Conservation (phyloP, 1,139 yeast genomes). For the Magnusiomyces paraingens region DNA sequence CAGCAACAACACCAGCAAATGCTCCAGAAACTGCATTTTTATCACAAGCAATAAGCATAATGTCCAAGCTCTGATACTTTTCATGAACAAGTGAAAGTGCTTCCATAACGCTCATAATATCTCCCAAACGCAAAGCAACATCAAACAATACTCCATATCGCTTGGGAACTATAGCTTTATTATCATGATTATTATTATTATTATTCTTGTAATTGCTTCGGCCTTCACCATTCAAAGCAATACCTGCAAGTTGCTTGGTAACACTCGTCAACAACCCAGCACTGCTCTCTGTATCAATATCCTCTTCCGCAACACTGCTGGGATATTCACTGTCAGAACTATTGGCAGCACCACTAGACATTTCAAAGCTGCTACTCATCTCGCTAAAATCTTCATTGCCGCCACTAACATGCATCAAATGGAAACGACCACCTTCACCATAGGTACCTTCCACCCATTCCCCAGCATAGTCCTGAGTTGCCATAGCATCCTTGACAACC, state of each 20-base stretch:
- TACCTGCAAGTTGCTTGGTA: too few relatives aligned
- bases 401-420: neutral
- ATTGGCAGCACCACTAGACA: neutral
- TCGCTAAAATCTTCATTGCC: neutral
- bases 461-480: conserved; percentile 11
- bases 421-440: conserved; percentile 13
- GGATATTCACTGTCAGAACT: neutral
- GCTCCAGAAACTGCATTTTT: neutral
- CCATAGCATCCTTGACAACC: conserved; percentile 13
- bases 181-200: neutral
- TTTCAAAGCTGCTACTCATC: neutral
- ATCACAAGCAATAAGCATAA: conserved; percentile 5
- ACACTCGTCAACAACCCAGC: too few relatives aligned
- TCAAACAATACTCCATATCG: neutral
- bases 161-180: neutral
- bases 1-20: neutral
- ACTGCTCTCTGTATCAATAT: too few relatives aligned
- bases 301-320: neutral
- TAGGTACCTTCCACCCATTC: conserved; percentile 12
- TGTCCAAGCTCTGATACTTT: conserved; percentile 2
- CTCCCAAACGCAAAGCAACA: neutral
- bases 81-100: conserved; percentile 1
- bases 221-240: too few relatives aligned
- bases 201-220: neutral
- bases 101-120: neutral